Evolutionary conservation across 2,329 filamentous ascomycete species (phyloP).

Genomic region (Neurospora sp.): DNA sequence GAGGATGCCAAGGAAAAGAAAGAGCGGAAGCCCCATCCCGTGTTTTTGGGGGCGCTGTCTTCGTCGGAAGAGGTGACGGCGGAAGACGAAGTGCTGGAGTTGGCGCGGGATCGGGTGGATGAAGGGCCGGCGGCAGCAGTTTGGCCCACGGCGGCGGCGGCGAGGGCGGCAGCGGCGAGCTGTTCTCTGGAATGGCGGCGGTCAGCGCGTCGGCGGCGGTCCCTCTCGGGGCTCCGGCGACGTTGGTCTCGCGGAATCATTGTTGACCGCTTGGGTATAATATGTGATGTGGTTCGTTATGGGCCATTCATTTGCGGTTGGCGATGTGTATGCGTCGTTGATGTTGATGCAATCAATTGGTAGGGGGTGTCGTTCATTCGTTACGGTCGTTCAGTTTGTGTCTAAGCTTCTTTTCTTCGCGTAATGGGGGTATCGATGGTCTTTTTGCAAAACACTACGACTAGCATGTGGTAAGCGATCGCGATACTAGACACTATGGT

Average conservation of each 20-base stretch:
- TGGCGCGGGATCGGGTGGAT: conserved; percentile 15
- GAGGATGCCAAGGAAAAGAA: conserved; percentile 19
- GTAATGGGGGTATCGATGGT: neutral
- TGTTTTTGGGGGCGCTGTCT: conserved; percentile 24
- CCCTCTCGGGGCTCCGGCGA: conserved; percentile 46
- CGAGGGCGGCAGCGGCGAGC: conserved; percentile 19
- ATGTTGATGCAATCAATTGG: neutral
- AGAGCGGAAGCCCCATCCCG: conserved; percentile 21
- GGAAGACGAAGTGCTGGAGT: conserved; percentile 23
- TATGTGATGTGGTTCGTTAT: neutral
- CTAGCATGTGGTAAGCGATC: neutral
- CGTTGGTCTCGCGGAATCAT: conserved; percentile 44
- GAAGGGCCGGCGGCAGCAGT: conserved; percentile 6
- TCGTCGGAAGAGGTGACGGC: conserved; percentile 26
- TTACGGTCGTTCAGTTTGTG: neutral
- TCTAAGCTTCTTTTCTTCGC: neutral
- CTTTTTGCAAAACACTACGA: neutral
- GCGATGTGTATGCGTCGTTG: neutral
- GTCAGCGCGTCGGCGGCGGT: conserved; percentile 39
- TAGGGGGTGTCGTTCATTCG: neutral
- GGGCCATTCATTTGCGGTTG: neutral
- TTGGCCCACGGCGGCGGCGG: conserved; percentile 9
- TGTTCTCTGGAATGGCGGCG: conserved; percentile 32
- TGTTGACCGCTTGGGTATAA: conserved; percentile 7
- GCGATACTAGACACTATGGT: neutral